Percentiles rank a stretch among this genome's conserved stretches.
Conservation (phyloP, 2,329 filamentous ascomycete species). For the Diplodia intermedia region DNA sequence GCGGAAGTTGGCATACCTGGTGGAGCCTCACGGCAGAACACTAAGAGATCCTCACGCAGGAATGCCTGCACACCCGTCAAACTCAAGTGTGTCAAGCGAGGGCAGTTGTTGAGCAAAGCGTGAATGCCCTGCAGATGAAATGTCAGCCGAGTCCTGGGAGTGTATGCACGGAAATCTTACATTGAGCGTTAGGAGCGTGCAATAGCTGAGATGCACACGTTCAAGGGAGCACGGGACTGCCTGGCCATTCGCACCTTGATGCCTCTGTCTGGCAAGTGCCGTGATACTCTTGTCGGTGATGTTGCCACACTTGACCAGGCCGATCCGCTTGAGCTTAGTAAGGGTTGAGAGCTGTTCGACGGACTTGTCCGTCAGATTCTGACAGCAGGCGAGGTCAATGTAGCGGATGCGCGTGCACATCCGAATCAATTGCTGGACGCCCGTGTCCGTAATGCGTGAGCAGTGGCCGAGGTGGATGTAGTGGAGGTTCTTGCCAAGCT, state of each 20-base stretch:
- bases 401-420: conserved; percentile 93
- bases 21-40: conserved; percentile 86
- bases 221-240: conserved; percentile 75
- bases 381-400: conserved; percentile 96
- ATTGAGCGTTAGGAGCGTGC: conserved; percentile 79
- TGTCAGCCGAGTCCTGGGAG: conserved; percentile 42
- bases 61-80: conserved; percentile 94
- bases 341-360: conserved; percentile 83
- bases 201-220: conserved; percentile 95
- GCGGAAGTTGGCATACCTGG: conserved; percentile 57
- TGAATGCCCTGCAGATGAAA: conserved; percentile 75
- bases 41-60: conserved; percentile 80
- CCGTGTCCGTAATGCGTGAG: conserved; percentile 85
- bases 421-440: conserved; percentile 82
- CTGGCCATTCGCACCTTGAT: conserved; percentile 60
- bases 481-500: conserved; percentile 92
- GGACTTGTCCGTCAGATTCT: conserved; percentile 83
- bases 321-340: conserved; percentile 93
- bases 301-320: conserved; percentile 87
- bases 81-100: conserved; percentile 89
- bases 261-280: conserved; percentile 76
- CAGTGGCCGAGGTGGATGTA: conserved; percentile 97
- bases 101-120: conserved; percentile 85
- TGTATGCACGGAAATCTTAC: conserved; percentile 59
- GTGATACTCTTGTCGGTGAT: conserved; percentile 92